Evolutionary conservation across 257 asterid species (phyloP), one percentile per base, ranked within the genome.

Genomic region (Parsonsia alboflavescens): DNA sequence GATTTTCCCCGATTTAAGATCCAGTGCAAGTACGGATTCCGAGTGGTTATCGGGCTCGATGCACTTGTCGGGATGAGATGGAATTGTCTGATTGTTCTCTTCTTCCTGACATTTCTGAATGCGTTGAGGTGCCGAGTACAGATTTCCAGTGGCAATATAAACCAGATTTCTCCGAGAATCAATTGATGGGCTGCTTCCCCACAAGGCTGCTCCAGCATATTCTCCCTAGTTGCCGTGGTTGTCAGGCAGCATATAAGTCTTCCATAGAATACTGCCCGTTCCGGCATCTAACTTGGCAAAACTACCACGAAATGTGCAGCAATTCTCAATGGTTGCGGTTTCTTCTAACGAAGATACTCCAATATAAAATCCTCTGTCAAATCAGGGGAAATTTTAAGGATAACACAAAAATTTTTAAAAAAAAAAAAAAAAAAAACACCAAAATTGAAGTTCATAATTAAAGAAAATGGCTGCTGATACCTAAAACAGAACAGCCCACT

Each of bases 231-330:
- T 15, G 6, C 86, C 85, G 0, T 58, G 21, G 72, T 87, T 87
- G 16, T 85, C 83, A 0, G 89, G 89, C 26, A 87, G 28, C 84
- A 78, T 78, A 46, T 15, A 87, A 1, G 86, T 87, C 49, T 71
- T 78, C 89, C 91, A 85, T 6, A 85, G 6, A n/a, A 87, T 68
- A 30, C 7, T 39, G 45, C 68, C 68, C 13, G 68, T 88, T 33
- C 15, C 66, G 5, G 79, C 30, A 46, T 86, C 85, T 59, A 88
- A 57, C 83, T 85, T 88, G 68, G 46, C 71, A 3, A 88, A 82
- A 81, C 90, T 88, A 42, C 90, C 89, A 0, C 85, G 87, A 22
- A 86, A 88, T 12, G 76, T 80, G 80, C 92, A 88, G 50, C 90
- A 88, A n/a, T 80, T 12, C 21, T 82, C 81, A 9, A 71, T 62